These are phyloP conservation scores for Acanthamoeba castellanii DNA, from an alignment of 208 protist species.

Conservation along the genomic window DNA sequence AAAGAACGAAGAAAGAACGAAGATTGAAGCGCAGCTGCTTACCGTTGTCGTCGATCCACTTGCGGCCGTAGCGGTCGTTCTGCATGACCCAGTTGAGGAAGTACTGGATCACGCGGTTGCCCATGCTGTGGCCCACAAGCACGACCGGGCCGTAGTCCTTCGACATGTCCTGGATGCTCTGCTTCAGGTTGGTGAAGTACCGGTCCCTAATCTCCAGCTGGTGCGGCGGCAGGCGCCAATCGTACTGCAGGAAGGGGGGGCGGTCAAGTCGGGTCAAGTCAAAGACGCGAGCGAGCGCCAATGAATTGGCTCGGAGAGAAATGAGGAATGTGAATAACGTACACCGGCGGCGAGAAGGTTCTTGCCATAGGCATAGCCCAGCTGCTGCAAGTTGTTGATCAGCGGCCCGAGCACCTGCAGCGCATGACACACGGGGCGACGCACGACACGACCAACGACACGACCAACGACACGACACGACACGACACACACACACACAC, in stretches of 20 bases:
- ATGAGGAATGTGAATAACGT: neutral
- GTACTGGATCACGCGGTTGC: conserved; percentile 71
- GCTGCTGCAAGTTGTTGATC: conserved; percentile 42
- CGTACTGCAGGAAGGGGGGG: neutral
- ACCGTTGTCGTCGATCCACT: conserved; percentile 62
- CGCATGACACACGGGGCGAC: neutral
- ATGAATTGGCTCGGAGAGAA: neutral
- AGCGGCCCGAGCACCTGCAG: conserved; percentile 70
- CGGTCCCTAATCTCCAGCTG: conserved; percentile 6
- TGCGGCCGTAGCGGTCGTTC: neutral
- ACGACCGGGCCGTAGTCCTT: conserved; percentile 32
- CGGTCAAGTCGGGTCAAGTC: neutral
- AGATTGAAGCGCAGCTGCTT: neutral
- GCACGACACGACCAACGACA: neutral
- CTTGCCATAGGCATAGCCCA: conserved; percentile 56
- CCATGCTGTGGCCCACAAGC: conserved; percentile 69
- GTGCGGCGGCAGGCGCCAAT: conserved; percentile 55
- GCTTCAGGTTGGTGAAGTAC: conserved; percentile 52
- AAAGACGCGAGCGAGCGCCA: neutral
- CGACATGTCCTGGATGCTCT: conserved; percentile 1
- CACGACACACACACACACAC: too few species aligned
- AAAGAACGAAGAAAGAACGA: neutral
- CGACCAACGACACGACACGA: too few species aligned
- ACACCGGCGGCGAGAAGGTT: conserved; percentile 51
- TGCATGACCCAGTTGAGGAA: conserved; percentile 64